Evolutionary conservation across 23 red algal species (phyloP).

Genomic region (Chondrus crispus): DNA sequence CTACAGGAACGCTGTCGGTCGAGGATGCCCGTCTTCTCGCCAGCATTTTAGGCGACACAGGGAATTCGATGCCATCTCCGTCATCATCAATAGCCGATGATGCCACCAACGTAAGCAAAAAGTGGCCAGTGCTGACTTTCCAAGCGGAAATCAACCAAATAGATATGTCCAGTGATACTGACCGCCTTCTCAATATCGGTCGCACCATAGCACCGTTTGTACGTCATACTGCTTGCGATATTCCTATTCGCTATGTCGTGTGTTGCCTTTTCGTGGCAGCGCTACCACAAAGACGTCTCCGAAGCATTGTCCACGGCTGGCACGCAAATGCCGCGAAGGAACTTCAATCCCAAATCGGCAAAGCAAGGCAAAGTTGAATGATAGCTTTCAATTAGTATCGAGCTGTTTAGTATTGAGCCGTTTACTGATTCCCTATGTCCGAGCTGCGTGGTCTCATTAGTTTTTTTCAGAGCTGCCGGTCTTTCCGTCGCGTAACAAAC

Average conservation of each 20-base stretch:
- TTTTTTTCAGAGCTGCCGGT: background rate
- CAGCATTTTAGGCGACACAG: background rate
- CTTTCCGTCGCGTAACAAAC: background rate
- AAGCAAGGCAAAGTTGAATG: background rate
- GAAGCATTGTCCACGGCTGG: slow-evolving; percentile 13
- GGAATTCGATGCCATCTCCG: slow-evolving; percentile 11
- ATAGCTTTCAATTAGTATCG: background rate
- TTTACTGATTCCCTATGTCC: background rate
- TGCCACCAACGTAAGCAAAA: too few relatives aligned
- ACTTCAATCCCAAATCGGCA: slow-evolving; percentile 3
- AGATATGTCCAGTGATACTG: background rate
- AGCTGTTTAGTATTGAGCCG: background rate
- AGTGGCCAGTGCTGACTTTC: too few relatives aligned
- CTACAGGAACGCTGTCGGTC: slow-evolving; percentile 2
- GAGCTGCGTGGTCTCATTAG: background rate
- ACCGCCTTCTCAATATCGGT: background rate
- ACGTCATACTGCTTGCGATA: background rate
- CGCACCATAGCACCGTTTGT: background rate
- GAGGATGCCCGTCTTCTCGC: slow-evolving; percentile 17
- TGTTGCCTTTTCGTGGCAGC: slow-evolving; percentile 14
- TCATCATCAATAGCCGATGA: too few relatives aligned
- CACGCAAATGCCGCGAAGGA: background rate
- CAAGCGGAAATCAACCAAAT: too few relatives aligned
- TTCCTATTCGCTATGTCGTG: slow-evolving; percentile 2
- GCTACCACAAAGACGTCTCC: slow-evolving; percentile 9